phyloP scores from a whole-genome alignment of 1,139 yeast genomes.

The Pichia sp. region DNA sequence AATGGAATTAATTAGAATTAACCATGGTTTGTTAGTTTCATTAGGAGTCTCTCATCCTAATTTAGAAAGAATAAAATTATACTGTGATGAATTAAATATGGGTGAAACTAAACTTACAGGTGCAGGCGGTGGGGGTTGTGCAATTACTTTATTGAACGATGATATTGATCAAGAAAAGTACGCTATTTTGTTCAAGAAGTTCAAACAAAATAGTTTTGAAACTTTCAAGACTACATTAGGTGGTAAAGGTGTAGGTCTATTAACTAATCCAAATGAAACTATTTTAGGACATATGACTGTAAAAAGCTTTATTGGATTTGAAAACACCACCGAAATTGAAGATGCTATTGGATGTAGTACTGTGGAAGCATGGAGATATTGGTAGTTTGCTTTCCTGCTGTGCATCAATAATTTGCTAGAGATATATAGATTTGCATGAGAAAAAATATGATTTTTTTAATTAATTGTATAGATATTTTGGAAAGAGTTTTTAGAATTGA shows the following conservation, averaged over 20 bases:
- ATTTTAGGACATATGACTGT: slow-evolving; percentile 27
- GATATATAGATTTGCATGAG: background rate
- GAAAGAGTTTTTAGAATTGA: too few relatives aligned
- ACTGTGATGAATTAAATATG: slow-evolving; percentile 53
- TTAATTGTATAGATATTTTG: too few relatives aligned
- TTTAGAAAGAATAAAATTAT: slow-evolving; percentile 62
- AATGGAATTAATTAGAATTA: slow-evolving; percentile 66
- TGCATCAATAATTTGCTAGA: background rate
- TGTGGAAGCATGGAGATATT: slow-evolving; percentile 50
- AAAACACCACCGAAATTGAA: slow-evolving; percentile 44
- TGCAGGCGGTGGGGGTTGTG: slow-evolving; percentile 99
- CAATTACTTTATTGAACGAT: slow-evolving; percentile 71
- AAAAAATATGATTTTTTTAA: too few relatives aligned
- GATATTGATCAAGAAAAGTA: slow-evolving; percentile 35
- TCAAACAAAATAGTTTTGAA: slow-evolving; percentile 52
- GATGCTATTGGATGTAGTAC: slow-evolving; percentile 38
- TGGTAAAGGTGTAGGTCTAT: slow-evolving; percentile 76
- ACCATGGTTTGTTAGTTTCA: slow-evolving; percentile 82
- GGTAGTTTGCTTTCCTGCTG: slow-evolving; percentile 34
- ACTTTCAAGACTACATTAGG: slow-evolving; percentile 82
- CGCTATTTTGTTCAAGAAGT: slow-evolving; percentile 25
- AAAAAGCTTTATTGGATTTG: slow-evolving; percentile 35
- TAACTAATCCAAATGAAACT: slow-evolving; percentile 29
- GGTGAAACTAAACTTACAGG: slow-evolving; percentile 96
- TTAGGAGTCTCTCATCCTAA: slow-evolving; percentile 92